Evolutionary conservation across 2,329 filamentous ascomycete genomes (phyloP).

Genomic region (Stagonosporopsis tanaceti): DNA sequence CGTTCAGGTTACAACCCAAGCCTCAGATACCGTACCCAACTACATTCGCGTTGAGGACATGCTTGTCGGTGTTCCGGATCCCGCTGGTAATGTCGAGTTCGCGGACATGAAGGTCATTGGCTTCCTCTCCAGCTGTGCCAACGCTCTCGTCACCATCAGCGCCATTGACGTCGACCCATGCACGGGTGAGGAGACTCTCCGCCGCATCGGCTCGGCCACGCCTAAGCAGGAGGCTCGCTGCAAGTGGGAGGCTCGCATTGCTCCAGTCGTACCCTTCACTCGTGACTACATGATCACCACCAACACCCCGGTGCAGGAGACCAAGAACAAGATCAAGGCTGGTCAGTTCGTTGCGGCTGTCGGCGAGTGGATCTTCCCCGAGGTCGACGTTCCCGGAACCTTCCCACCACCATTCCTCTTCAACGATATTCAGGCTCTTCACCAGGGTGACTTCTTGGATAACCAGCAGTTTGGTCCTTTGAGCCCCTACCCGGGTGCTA

Average conservation of each 20-base stretch:
- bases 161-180: constrained; percentile 56
- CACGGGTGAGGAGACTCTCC: constrained; percentile 50
- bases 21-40: constrained; percentile 44
- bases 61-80: constrained; percentile 52
- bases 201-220: constrained; percentile 45
- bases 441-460: constrained; percentile 42
- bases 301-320: constrained; percentile 44
- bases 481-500: constrained; percentile 47
- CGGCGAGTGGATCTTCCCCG: constrained; percentile 56
- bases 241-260: constrained; percentile 52
- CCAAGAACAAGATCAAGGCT: constrained; percentile 52
- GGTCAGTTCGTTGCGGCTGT: constrained; percentile 54
- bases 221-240: constrained; percentile 47
- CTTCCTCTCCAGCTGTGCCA: constrained; percentile 49
- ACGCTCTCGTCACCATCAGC: constrained; percentile 45
- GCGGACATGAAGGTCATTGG: constrained; percentile 49
- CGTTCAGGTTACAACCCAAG: constrained; percentile 50
- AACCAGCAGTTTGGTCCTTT: constrained; percentile 49
- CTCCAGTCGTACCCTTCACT: constrained; percentile 44
- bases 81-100: constrained; percentile 45
- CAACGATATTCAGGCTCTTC: constrained; percentile 48
- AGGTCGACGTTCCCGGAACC: constrained; percentile 51
- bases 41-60: constrained; percentile 56
- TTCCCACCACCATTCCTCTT: constrained; percentile 38
- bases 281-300: constrained; percentile 53